phyloP scores from a whole-genome alignment of 768 basidiomycete genomes.

The Porphyrellus cyaneotinctus region DNA sequence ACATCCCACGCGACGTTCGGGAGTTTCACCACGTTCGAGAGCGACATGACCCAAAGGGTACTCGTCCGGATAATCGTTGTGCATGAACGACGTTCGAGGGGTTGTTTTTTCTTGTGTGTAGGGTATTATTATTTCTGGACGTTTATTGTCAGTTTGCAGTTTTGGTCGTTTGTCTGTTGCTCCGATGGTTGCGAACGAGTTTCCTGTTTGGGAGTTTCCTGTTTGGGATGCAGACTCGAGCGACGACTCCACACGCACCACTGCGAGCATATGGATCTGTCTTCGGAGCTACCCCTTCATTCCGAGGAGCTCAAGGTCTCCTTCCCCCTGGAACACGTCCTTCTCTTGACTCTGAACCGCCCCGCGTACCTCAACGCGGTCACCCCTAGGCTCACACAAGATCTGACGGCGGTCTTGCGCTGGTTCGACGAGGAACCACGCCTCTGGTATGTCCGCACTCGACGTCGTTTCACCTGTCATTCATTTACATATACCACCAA shows the following conservation, averaged over 20 bases:
- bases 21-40: constrained; percentile 17
- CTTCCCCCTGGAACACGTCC: constrained; percentile 48
- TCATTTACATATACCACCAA: constrained; percentile 29
- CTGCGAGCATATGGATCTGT: neutral
- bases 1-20: constrained; percentile 21
- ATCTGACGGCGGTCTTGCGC: constrained; percentile 49
- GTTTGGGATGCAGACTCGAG: neutral
- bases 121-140: neutral
- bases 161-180: neutral
- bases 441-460: constrained; percentile 53
- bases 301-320: constrained; percentile 37
- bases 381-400: constrained; percentile 52
- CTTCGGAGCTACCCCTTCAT: constrained; percentile 22
- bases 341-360: constrained; percentile 60
- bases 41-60: neutral
- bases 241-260: too few relatives aligned
- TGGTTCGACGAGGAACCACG: constrained; percentile 74
- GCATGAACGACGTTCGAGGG: neutral
- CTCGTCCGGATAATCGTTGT: constrained; percentile 14
- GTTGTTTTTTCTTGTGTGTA: neutral
- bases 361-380: constrained; percentile 73
- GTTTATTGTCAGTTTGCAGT: too few relatives aligned
- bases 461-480: neutral
- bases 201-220: constrained; percentile 3
- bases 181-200: constrained; percentile 4